Conservation (phyloP, 2,329 filamentous ascomycete genomes). For the Diaporthe ilicicola region DNA sequence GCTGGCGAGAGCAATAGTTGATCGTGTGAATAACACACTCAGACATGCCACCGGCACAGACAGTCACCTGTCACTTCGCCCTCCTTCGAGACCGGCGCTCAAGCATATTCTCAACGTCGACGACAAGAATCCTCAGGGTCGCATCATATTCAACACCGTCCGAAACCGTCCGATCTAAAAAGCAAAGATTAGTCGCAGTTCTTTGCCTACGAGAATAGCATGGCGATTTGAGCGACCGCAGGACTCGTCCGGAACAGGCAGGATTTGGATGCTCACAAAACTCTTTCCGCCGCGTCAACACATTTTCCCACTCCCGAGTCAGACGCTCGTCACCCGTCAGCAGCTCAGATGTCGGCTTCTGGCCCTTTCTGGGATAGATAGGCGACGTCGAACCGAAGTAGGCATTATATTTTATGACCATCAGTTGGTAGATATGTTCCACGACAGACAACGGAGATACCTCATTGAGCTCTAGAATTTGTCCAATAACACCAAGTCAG, state of each 20-base stretch:
- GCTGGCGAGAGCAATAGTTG: not conserved
- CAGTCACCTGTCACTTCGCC: not conserved
- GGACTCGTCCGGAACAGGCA: not conserved
- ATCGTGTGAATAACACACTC: not conserved
- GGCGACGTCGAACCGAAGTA: conserved; percentile 41
- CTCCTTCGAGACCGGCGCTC: not conserved
- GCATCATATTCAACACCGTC: not conserved
- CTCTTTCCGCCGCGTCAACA: not conserved
- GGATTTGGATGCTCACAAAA: conserved; percentile 22
- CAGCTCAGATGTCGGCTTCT: conserved; percentile 34
- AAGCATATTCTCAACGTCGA: conserved; percentile 6
- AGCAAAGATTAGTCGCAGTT: not conserved
- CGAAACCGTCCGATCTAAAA: not conserved
- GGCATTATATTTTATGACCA: conserved; percentile 43
- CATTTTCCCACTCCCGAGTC: conserved; percentile 15
- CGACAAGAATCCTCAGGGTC: not conserved
- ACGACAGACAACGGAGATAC: not conserved
- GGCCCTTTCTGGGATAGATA: conserved; percentile 23
- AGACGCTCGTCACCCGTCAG: conserved; percentile 24
- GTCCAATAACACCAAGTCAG: not conserved
- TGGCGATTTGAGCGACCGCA: not conserved
- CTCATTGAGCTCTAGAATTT: not conserved
- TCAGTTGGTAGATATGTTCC: conserved; percentile 38
- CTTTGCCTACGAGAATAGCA: not conserved
- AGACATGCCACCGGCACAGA: not conserved